Evolutionary conservation across 176 grass and related monocot genomes (phyloP), one percentile per base, ranked within the genome.

Genomic region (Oryza meridionalis): DNA sequence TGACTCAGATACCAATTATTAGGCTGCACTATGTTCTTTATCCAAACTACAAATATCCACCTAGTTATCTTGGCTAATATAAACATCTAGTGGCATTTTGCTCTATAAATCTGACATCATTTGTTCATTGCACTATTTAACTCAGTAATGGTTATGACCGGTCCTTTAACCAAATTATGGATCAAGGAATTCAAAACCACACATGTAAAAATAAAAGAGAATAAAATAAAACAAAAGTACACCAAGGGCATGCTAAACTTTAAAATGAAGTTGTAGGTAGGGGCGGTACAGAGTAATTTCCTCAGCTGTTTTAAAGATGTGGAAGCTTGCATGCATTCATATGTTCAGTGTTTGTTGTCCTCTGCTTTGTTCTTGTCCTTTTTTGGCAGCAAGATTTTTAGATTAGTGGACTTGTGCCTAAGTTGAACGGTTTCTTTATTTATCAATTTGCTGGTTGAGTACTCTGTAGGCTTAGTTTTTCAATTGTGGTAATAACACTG

Each of bases 211-310:
- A 35, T 2, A 43, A 43, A 43, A 43, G 2, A 24, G 25, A 59
- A 70, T 31, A 31, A 42, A 11, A 35, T 2, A 43, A 43, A 43
- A 43, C 9, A 24, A 17, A 59, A 70, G 10, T 72, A 24, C 35
- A 47, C 82, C 25, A 42, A 21, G 32, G 45, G 61, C 38, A 65
- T 75, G 59, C 42, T 75, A 66, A 71, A 71, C 38, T 87, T 70
- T 25, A 49, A 70, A 61, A 64, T 15, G n/a, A 49, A 55, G 31
- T 4, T 51, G 11, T 24, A 10, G 9, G 58, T 62, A 62, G 16
- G 50, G 50, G 50, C 2, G 7, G 7, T 61, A 22, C 55, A 61
- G 55, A 9, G 55, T 61, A 1, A 21, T 9, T 61, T 61, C n/a
- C 53, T 61, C 58, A 62, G 58, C n/a, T n/a, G 7, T 9, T 62